Percentiles rank a stretch among this genome's conserved stretches.
phyloP scores from a whole-genome alignment of 208 protist species.

The Acanthamoeba culbertsoni region DNA sequence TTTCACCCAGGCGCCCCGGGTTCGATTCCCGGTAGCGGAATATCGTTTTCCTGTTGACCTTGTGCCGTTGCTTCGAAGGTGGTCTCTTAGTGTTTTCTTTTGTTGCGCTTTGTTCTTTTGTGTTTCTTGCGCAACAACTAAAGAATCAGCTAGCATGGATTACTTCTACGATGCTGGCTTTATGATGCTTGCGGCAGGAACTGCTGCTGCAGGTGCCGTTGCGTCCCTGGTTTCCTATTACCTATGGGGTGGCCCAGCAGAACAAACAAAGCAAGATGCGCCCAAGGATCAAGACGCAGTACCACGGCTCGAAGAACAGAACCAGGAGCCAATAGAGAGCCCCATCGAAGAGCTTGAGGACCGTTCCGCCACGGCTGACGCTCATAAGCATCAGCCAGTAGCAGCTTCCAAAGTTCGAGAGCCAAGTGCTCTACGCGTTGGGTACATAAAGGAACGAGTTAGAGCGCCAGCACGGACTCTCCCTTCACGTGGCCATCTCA shows the following conservation, averaged over 20 bases:
- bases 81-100: no score
- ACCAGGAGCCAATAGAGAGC: no score
- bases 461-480: background rate
- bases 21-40: conserved; percentile 64
- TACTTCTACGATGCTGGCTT: background rate
- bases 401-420: background rate
- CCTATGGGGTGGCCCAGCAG: background rate
- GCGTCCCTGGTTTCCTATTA: background rate
- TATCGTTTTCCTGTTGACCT: no score
- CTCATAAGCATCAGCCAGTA: background rate
- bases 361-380: no score
- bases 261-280: background rate
- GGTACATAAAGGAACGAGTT: background rate
- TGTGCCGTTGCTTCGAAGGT: no score
- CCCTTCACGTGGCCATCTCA: background rate
- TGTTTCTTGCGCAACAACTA: no score
- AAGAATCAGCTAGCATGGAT: no score
- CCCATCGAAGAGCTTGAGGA: no score
- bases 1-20: conserved; percentile 57
- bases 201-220: background rate
- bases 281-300: background rate
- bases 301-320: no score
- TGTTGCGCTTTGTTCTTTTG: no score
- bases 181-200: background rate
- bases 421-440: background rate